Base-by-base conservation (phyloP, 148 eudicot genomes). In the Chenopodium berlandieri region DNA sequence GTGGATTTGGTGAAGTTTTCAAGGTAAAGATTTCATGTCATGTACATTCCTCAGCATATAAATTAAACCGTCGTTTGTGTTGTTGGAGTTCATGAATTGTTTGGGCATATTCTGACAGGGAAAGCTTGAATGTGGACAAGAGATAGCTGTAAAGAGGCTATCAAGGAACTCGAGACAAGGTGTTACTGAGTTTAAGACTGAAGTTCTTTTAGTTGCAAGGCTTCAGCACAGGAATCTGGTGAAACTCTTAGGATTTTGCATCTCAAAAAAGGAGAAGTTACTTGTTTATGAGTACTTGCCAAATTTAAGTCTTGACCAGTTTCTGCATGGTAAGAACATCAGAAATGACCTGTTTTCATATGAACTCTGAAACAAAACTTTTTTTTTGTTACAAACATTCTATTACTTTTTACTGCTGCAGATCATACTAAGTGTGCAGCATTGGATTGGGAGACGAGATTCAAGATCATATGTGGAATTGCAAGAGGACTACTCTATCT, bases 1-100 rank as follows among this genome's bases (percentile, higher is more conserved):
- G 86, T 66, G 86, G 86, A 65, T 84, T 84, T 9, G 86, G 86
- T 66, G 74, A 73, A 72, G 86, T 84, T 81, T 84, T 81, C 71
- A 77, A 81, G 86, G 86, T 84, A 84, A 19, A 37, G 12, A 50
- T 25, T 46, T 75, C 6, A 16, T 56, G 27, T 16, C 76, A 23
- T 82, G 44, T 77, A 56, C 22, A 19, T 56, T 56, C 77, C 54
- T 19, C 32, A 37, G 48, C 8, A 46, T 66, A 52, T 40, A 3
- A 31, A 31, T 31, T 31, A 31, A 31, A 31, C 32, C 32, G 32
- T 31, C 32, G 32, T 31, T 31, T 31, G 32, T 31, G 60, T 62
- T 9, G 19, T 46, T 67, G 20, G 23, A 69, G 79, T 12, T 78
- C 68, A 37, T 22, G 32, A 79, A 54, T 78, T 75, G 52, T 20